Percentiles rank a stretch among this genome's conserved stretches.
These are phyloP conservation scores for Hanseniaspora lachancei DNA, from an alignment of 805 yeast species.

Conservation along the genomic window DNA sequence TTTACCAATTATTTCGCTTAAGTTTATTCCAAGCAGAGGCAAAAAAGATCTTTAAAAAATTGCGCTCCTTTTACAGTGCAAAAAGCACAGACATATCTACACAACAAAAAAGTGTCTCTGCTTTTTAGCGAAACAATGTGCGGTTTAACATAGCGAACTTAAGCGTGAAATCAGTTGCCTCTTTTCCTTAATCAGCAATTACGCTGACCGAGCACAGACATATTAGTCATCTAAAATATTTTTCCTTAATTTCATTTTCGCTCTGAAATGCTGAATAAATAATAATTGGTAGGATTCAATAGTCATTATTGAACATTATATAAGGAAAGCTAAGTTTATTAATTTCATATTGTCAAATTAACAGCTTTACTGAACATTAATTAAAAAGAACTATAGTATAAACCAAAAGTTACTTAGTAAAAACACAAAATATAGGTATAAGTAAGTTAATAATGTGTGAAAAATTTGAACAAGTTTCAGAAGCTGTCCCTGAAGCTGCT, in stretches of 20 bases:
- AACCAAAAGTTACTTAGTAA: neutral
- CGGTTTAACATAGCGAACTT: neutral
- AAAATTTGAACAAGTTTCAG: slow-evolving; percentile 34
- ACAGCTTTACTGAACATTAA: too few species aligned
- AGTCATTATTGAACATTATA: neutral
- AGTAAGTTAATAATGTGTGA: neutral
- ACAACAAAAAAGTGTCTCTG: neutral
- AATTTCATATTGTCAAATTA: too few species aligned
- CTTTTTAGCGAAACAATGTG: neutral
- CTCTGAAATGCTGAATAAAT: too few species aligned
- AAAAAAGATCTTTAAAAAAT: neutral
- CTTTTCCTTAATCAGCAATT: neutral
- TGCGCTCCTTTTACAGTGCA: neutral
- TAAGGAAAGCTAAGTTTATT: neutral
- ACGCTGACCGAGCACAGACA: neutral
- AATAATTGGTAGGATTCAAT: neutral
- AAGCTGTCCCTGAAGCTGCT: slow-evolving; percentile 24
- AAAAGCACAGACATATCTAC: neutral
- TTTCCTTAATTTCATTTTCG: neutral
- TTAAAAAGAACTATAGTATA: too few species aligned
- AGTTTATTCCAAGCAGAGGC: neutral
- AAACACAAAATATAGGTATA: neutral
- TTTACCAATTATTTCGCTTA: neutral
- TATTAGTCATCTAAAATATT: neutral
- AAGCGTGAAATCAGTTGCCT: neutral